Evolutionary conservation across 768 basidiomycete genomes (phyloP).

Genomic region (Rhizopogon vulgaris): DNA sequence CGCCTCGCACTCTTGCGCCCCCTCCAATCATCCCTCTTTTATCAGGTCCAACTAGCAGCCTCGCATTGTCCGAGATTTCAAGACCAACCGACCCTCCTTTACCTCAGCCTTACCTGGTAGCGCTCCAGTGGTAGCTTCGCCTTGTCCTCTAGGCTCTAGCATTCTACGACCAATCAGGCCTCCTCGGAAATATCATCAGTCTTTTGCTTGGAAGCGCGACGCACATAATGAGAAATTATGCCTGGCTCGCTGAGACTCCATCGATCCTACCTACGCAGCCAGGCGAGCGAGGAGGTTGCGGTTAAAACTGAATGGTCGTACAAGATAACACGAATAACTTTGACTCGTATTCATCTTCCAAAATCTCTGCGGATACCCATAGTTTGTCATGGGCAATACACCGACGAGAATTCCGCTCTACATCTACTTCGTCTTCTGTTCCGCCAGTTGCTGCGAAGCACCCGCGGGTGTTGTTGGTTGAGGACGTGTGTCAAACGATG

Average conservation of each 20-base stretch:
- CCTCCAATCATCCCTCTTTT: background rate
- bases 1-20: background rate
- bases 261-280: constrained; percentile 23
- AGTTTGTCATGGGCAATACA: no score
- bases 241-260: constrained; percentile 37
- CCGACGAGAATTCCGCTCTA: no score
- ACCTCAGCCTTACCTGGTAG: no score
- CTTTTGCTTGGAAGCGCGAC: constrained; percentile 12
- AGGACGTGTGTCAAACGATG: constrained; percentile 1
- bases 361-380: background rate
- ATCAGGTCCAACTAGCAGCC: background rate
- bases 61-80: background rate
- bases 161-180: background rate
- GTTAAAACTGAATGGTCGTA: no score
- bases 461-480: background rate
- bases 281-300: constrained; percentile 17
- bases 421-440: no score
- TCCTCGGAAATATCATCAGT: background rate
- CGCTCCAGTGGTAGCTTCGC: background rate
- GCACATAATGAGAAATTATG: constrained; percentile 30
- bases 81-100: background rate
- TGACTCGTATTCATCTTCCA: constrained; percentile 2
- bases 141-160: background rate
- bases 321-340: no score
- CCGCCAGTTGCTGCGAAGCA: background rate